phyloP scores from a whole-genome alignment of 139 green algal genomes.

The Coelastrella sp. region DNA sequence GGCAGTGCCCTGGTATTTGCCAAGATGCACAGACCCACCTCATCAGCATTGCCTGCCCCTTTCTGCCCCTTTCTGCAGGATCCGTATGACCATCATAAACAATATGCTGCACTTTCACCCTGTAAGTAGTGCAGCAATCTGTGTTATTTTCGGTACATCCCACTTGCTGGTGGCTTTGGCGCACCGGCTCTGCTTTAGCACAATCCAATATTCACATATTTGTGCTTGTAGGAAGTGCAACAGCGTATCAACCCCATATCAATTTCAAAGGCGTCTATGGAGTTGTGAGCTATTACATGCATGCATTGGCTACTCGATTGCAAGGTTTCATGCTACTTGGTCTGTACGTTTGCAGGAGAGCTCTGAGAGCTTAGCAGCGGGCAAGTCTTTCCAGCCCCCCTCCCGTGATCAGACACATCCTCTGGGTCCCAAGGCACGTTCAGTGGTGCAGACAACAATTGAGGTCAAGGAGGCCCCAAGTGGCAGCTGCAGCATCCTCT shows the following conservation, averaged over 20 bases:
- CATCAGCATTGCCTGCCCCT: too few species aligned
- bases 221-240: too few species aligned
- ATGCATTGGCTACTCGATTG: too few species aligned
- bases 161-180: too few species aligned
- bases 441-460: constrained; percentile 73
- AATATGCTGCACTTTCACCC: constrained; percentile 89
- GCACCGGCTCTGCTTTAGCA: too few species aligned
- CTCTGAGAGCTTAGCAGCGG: constrained; percentile 27
- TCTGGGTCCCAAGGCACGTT: constrained; percentile 63
- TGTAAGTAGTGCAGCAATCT: constrained; percentile 60
- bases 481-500: constrained; percentile 63
- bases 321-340: neutral
- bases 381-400: constrained; percentile 22
- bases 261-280: too few species aligned
- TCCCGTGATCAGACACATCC: constrained; percentile 60
- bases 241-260: too few species aligned
- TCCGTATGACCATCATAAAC: constrained; percentile 92
- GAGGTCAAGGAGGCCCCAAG: constrained; percentile 60
- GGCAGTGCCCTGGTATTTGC: too few species aligned
- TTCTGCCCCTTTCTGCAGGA: constrained; percentile 68
- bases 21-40: too few species aligned
- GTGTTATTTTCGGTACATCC: too few species aligned
- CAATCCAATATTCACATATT: too few species aligned
- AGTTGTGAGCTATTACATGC: too few species aligned
- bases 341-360: constrained; percentile 47